phyloP scores from a whole-genome alignment of 116 monocot species.

The Iris pallida region DNA sequence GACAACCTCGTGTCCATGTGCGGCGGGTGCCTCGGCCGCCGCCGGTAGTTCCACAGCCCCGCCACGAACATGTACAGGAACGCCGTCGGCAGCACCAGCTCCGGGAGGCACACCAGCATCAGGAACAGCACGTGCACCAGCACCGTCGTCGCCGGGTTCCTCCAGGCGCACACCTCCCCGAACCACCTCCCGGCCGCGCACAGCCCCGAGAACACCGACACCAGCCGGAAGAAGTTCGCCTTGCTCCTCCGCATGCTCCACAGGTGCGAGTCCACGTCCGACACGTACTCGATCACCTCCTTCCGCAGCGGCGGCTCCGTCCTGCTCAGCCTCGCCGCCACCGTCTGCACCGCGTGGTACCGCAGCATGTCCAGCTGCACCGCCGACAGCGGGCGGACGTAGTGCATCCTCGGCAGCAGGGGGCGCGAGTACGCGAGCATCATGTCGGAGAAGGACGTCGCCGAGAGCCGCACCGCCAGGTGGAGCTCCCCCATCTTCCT shows the following conservation, averaged over 20 bases:
- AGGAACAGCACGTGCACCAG: constrained; percentile 57
- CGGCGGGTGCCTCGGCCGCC: constrained; percentile 42
- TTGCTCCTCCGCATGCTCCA: constrained; percentile 85
- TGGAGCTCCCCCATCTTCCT: constrained; percentile 89
- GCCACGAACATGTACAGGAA: constrained; percentile 59
- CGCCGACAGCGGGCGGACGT: constrained; percentile 58
- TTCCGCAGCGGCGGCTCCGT: constrained; percentile 59
- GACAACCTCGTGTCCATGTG: constrained; percentile 64
- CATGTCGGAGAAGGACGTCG: constrained; percentile 46
- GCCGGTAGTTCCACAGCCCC: constrained; percentile 63
- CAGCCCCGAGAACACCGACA: constrained; percentile 41
- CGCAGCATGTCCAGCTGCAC: constrained; percentile 55
- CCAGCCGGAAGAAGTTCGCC: constrained; percentile 63
- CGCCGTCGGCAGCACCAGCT: constrained; percentile 53
- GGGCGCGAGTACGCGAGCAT: constrained; percentile 51
- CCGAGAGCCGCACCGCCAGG: constrained; percentile 65
- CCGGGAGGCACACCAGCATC: constrained; percentile 61
- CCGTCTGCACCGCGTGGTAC: constrained; percentile 54
- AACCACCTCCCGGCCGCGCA: constrained; percentile 34
- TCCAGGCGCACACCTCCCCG: constrained; percentile 47
- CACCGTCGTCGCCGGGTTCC: constrained; percentile 55
- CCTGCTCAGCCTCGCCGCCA: constrained; percentile 47
- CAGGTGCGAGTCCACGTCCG: constrained; percentile 64
- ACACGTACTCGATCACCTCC: constrained; percentile 75
- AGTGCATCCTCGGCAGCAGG: constrained; percentile 68